Percentiles rank a stretch among this genome's conserved stretches.
These are phyloP conservation scores for Fagopyrum homotropicum DNA, from an alignment of 148 eudicot species.

Conservation along the genomic window DNA sequence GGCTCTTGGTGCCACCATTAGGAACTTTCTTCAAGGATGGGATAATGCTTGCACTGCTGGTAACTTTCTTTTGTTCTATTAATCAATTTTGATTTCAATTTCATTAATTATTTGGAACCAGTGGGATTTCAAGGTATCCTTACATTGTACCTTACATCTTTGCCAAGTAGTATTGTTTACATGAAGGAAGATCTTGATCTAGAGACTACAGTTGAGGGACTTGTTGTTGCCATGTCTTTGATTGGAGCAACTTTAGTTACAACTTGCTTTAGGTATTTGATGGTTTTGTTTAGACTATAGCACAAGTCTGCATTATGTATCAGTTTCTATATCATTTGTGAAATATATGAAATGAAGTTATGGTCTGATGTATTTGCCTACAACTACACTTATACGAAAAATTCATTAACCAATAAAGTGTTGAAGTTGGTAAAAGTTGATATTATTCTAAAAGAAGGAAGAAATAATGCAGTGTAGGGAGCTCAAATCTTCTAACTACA, in stretches of 20 bases:
- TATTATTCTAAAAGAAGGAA: no score
- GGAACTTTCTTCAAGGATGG: constrained; percentile 77
- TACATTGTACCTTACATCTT: not conserved
- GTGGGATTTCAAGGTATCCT: not conserved
- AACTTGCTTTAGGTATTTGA: constrained; percentile 51
- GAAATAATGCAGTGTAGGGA: no score
- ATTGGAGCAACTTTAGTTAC: constrained; percentile 86
- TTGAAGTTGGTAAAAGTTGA: no score
- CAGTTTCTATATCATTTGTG: not conserved
- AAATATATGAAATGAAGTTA: not conserved
- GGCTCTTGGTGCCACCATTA: constrained; percentile 68
- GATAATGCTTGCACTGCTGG: constrained; percentile 85
- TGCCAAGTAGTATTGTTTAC: constrained; percentile 64
- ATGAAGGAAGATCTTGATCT: constrained; percentile 58
- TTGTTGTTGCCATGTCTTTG: constrained; percentile 90
- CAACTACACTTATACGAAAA: not conserved
- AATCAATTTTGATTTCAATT: not conserved
- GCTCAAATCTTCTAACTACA: no score
- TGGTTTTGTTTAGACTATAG: not conserved
- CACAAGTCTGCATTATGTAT: not conserved
- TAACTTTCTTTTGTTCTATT: constrained; percentile 16
- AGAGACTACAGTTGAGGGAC: constrained; percentile 56
- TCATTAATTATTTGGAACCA: not conserved
- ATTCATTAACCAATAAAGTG: no score
- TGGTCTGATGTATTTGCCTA: not conserved